Evolutionary conservation across 2,329 filamentous ascomycete species (phyloP).

Genomic region (Colletotrichum neosansevieriae): DNA sequence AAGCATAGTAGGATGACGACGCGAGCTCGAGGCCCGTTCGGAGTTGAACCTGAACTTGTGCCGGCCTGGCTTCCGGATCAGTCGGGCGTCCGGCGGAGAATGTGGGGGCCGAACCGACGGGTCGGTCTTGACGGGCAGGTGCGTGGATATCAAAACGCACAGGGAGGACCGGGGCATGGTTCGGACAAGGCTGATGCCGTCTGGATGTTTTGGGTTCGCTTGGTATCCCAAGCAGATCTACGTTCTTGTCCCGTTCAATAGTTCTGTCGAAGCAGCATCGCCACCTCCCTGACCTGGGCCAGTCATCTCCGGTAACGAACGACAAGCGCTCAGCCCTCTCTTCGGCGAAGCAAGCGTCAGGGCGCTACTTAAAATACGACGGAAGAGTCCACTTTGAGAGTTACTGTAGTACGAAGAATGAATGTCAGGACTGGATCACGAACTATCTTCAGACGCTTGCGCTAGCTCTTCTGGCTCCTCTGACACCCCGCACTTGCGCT

Average conservation of each 20-base stretch:
- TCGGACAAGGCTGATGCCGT: conserved; percentile 20
- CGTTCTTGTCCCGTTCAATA: not conserved
- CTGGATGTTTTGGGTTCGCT: not conserved
- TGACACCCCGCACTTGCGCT: not conserved
- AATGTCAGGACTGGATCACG: not conserved
- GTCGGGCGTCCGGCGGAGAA: conserved; percentile 29
- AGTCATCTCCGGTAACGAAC: conserved; percentile 19
- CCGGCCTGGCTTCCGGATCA: conserved; percentile 29
- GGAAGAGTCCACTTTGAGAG: conserved; percentile 9
- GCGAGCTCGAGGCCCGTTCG: conserved; percentile 1
- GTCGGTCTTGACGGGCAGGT: not conserved
- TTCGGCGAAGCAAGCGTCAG: not conserved
- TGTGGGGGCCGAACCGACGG: conserved; percentile 1
- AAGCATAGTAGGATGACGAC: conserved; percentile 10
- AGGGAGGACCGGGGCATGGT: not conserved
- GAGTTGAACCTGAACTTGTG: conserved; percentile 5
- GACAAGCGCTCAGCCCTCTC: conserved; percentile 9
- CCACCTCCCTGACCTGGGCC: conserved; percentile 26
- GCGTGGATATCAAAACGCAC: conserved; percentile 1
- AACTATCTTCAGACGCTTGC: not conserved
- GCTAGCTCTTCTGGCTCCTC: conserved; percentile 5
- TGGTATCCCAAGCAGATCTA: not conserved
- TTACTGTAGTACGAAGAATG: conserved; percentile 15
- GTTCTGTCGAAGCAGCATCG: conserved; percentile 25
- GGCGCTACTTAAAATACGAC: conserved; percentile 18